Evolutionary conservation across 495 filamentous ascomycete species (phyloP).

Genomic region (Articulospora tetracladia): DNA sequence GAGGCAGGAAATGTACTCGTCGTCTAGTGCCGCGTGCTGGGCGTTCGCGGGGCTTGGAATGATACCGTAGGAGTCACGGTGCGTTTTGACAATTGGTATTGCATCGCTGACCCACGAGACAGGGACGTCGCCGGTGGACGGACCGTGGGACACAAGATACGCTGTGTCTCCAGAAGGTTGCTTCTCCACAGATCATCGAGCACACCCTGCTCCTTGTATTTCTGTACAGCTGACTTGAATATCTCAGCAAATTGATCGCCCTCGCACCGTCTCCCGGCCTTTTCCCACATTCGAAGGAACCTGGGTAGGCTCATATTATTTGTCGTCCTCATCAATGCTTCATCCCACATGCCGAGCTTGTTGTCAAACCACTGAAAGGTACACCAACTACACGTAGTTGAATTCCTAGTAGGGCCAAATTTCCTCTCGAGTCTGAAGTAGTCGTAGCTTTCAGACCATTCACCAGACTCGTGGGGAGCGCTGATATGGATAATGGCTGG

Average conservation of each 20-base stretch:
- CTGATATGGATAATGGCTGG: background rate
- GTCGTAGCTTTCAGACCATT: background rate
- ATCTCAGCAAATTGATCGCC: background rate
- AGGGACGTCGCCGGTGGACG: background rate
- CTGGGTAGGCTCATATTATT: too few relatives aligned
- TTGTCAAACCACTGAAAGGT: background rate
- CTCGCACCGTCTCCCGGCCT: background rate
- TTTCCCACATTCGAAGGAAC: background rate
- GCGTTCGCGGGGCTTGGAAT: background rate
- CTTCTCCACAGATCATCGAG: background rate
- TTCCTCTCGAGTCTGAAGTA: background rate
- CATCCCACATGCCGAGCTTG: background rate
- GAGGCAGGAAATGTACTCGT: background rate
- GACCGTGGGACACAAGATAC: background rate
- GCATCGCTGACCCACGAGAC: background rate
- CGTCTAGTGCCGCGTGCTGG: background rate
- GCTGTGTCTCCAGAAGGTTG: background rate
- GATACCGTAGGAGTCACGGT: background rate
- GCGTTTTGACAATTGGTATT: background rate
- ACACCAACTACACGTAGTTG: background rate
- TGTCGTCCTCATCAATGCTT: background rate
- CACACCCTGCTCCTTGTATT: background rate
- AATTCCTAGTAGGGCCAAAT: background rate
- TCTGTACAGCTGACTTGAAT: background rate
- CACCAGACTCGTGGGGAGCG: background rate